Base-by-base conservation (phyloP, 2,329 filamentous ascomycete genomes). In the Sporothrix curviconia region DNA sequence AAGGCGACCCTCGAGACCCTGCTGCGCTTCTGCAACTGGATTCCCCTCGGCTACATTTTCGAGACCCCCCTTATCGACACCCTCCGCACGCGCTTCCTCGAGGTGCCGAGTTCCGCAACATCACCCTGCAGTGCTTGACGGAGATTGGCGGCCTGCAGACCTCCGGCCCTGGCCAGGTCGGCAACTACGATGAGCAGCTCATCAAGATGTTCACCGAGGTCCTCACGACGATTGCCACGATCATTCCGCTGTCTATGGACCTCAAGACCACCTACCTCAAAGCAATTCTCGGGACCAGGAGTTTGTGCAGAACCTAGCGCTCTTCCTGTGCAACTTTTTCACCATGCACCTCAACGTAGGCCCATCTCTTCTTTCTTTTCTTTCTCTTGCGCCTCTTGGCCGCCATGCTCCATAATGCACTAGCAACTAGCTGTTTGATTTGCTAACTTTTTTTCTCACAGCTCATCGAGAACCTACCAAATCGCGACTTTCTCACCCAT, bases 131-230 rank as follows among this genome's bases (percentile, higher is more conserved):
- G 74, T 96, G 92, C 66, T 79, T 99, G 71, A 99, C 94, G 3
- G 94, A 99, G 74, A 97, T 99, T 72, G 95, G 92, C 62, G 89
- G 94, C 60, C 78, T 99, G 61, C 90, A 95, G 69, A 94, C 92
- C 25, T 90, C 88, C 14, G 82, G 77, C 66, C 85, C 75, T 64
- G 86, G 74, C 70, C 80, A 83, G 64, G 74, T 81, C 15, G 81
- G 84, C 67, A 85, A 87, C 28, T 99, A 96, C 69, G 90, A 96
- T 66, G 94, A 99, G 71, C 92, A 96, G 75, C 82, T 99, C 46
- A 87, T 97, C 55, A 87, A 92, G 70, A 97, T 99, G 94, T 99
- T 99, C 74, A 97, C 94, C 43, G 92, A 96, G 70, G 94, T 94
- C 22, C 76, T 99, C 64, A 95, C 89, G 11, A 92, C 89, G 34